Conservation (phyloP, 2,329 filamentous ascomycete species). For the Trichoderma arundinaceum region DNA sequence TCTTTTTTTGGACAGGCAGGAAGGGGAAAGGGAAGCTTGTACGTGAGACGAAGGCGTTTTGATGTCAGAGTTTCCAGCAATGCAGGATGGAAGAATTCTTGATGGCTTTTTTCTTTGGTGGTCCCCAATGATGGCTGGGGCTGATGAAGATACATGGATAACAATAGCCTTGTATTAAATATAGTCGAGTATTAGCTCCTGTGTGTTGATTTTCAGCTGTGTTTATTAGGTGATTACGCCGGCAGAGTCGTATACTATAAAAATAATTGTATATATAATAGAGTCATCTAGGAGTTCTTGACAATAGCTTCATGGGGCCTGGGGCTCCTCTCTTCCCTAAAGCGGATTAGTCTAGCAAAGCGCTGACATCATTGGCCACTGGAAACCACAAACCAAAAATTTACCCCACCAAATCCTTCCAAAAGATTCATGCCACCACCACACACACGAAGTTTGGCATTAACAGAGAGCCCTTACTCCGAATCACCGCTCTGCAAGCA, state of each 20-base stretch:
- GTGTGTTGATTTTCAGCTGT: neutral
- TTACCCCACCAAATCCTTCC: constrained; percentile 48
- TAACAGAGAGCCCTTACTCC: neutral
- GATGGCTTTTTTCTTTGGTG: neutral
- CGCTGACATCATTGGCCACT: constrained; percentile 44
- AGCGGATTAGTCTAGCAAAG: constrained; percentile 23
- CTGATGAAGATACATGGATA: constrained; percentile 10
- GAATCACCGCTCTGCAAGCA: constrained; percentile 9
- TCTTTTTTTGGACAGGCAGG: neutral
- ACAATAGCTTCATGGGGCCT: neutral
- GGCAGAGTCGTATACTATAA: too few relatives aligned
- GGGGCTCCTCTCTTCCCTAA: neutral
- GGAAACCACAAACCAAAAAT: constrained; percentile 41
- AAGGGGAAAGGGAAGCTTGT: constrained; percentile 10
- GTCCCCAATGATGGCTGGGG: neutral
- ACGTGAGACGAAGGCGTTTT: constrained; percentile 28
- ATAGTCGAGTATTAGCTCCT: neutral
- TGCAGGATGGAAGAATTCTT: constrained; percentile 10
- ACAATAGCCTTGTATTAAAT: constrained; percentile 19
- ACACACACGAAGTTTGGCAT: constrained; percentile 25
- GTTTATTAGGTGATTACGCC: neutral
- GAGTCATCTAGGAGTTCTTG: neutral
- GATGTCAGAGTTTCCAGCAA: constrained; percentile 13
- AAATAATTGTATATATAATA: neutral
- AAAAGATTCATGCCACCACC: constrained; percentile 33